Evolutionary conservation across 2,329 filamentous ascomycete genomes (phyloP).

Genomic region (Xylaria sp.): DNA sequence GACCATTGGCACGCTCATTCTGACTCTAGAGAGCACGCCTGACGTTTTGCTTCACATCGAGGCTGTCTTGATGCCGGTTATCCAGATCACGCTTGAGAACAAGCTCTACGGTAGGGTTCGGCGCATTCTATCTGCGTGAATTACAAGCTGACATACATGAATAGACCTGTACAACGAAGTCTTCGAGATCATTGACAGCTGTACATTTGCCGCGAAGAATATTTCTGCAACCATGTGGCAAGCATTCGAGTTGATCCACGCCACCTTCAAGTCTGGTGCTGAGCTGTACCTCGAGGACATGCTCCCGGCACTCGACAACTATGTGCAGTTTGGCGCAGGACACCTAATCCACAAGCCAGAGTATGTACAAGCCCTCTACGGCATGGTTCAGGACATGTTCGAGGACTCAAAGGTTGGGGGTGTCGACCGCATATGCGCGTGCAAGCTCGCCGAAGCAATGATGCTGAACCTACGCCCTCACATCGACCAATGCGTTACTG

Average conservation of each 20-base stretch:
- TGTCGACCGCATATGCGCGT: conserved; percentile 93
- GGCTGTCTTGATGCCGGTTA: conserved; percentile 94
- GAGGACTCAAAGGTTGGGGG: conserved; percentile 88
- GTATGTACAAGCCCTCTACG: conserved; percentile 85
- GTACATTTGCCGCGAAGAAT: conserved; percentile 94
- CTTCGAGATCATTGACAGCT: conserved; percentile 99
- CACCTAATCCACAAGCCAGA: conserved; percentile 80
- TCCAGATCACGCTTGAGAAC: conserved; percentile 94
- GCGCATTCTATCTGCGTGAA: background rate
- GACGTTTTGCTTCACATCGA: conserved; percentile 94
- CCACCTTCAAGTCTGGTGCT: conserved; percentile 94
- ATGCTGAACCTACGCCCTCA: conserved; percentile 92
- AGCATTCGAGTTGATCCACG: conserved; percentile 94
- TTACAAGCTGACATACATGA: conserved; percentile 25
- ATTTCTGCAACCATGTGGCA: conserved; percentile 99
- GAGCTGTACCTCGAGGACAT: conserved; percentile 98
- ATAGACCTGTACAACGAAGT: conserved; percentile 94
- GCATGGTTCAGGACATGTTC: conserved; percentile 97
- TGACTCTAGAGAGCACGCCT: conserved; percentile 95
- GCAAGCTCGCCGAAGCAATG: conserved; percentile 94
- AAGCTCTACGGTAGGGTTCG: conserved; percentile 79
- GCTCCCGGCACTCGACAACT: conserved; percentile 97
- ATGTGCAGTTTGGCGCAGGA: conserved; percentile 86
- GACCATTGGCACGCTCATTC: conserved; percentile 94
- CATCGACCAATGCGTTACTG: conserved; percentile 84